Evolutionary conservation across 495 filamentous ascomycete species (phyloP).

Genomic region (Penicillium atrosanguineum): DNA sequence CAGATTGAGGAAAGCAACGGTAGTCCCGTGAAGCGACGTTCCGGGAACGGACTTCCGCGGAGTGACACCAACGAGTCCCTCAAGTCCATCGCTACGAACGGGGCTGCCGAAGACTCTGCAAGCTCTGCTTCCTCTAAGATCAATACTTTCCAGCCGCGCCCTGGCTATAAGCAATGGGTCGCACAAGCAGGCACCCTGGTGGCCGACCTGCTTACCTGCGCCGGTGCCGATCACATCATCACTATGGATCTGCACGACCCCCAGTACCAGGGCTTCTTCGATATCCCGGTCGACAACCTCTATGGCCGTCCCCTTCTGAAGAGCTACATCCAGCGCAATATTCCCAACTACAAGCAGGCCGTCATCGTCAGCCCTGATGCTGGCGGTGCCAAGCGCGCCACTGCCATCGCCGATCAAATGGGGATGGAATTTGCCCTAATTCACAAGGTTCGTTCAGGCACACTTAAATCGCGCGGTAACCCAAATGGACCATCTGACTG

Average conservation of each 20-base stretch:
- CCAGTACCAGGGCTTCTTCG: slow-evolving; percentile 98
- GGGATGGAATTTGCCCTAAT: slow-evolving; percentile 94
- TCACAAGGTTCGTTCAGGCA: slow-evolving; percentile 73
- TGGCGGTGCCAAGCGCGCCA: slow-evolving; percentile 93
- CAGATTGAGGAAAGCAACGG: slow-evolving; percentile 55
- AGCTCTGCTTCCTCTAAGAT: slow-evolving; percentile 47
- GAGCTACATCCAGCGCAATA: slow-evolving; percentile 83
- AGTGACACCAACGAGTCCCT: slow-evolving; percentile 62
- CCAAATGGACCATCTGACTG: slow-evolving; percentile 17
- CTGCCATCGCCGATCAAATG: slow-evolving; percentile 91
- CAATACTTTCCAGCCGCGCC: slow-evolving; percentile 69
- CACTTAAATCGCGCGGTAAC: slow-evolving; percentile 6
- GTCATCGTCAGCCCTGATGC: slow-evolving; percentile 97
- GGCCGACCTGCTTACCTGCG: slow-evolving; percentile 90
- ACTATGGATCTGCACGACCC: slow-evolving; percentile 97
- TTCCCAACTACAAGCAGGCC: slow-evolving; percentile 80
- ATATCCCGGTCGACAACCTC: slow-evolving; percentile 96
- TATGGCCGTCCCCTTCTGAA: slow-evolving; percentile 85
- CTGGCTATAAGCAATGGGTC: slow-evolving; percentile 97
- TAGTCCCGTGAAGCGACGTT: slow-evolving; percentile 40
- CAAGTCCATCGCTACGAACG: slow-evolving; percentile 43
- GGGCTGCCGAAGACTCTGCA: slow-evolving; percentile 51
- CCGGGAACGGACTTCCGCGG: slow-evolving; percentile 43
- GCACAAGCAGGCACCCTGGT: slow-evolving; percentile 95
- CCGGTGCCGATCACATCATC: slow-evolving; percentile 93